These are phyloP conservation scores for Phylloporus arenicola DNA, from an alignment of 768 basidiomycete species.

Conservation along the genomic window DNA sequence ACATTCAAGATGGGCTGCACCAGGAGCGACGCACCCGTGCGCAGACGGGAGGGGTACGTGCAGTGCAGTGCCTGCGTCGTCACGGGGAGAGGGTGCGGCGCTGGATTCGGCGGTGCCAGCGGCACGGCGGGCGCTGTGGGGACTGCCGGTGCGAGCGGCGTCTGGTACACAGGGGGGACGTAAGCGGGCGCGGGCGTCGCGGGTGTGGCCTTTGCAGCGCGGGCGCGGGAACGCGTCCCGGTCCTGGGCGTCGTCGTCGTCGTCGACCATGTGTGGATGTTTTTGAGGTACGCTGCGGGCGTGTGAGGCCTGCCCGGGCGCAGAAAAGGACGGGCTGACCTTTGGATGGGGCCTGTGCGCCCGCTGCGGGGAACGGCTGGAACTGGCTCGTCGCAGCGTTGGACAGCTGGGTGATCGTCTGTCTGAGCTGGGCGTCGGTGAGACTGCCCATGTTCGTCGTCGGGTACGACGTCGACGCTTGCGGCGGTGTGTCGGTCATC, in stretches of 20 bases:
- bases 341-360: conserved; percentile 29
- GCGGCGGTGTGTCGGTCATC: conserved; percentile 27
- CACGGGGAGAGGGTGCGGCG: conserved; percentile 54
- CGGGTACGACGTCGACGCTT: conserved; percentile 28
- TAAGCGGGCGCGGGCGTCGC: conserved; percentile 33
- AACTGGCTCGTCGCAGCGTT: conserved; percentile 35
- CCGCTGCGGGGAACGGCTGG: conserved; percentile 29
- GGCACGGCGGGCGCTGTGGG: conserved; percentile 24
- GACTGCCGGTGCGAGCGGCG: conserved; percentile 31
- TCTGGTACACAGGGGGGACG: conserved; percentile 35
- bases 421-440: conserved; percentile 58
- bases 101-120: conserved; percentile 41
- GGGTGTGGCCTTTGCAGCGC: conserved; percentile 36
- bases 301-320: conserved; percentile 13
- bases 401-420: conserved; percentile 53
- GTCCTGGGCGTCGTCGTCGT: conserved; percentile 45
- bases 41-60: conserved; percentile 84
- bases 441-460: conserved; percentile 39
- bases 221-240: conserved; percentile 37
- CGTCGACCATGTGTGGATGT: conserved; percentile 64
- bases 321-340: conserved; percentile 11
- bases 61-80: conserved; percentile 68
- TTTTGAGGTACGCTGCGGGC: conserved; percentile 55
- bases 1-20: conserved; percentile 75
- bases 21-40: conserved; percentile 84